Evolutionary conservation across 192 early-diverging fungal genomes (phyloP), one percentile per base, ranked within the genome.

Genomic region (Rhizophagus clarus): DNA sequence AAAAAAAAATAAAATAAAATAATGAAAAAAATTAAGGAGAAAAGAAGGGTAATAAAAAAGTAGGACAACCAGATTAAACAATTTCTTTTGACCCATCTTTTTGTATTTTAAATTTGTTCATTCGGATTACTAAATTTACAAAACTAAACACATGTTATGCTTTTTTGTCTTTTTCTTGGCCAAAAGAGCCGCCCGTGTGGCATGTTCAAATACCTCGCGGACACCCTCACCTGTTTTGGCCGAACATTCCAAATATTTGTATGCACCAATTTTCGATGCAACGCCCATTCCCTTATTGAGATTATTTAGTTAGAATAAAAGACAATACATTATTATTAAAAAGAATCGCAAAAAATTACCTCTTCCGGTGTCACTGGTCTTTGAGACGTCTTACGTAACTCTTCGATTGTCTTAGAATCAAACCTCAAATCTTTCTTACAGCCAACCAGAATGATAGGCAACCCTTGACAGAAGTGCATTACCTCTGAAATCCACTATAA

Each of bases 381-480:
- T 79, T 94, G 92, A 76, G 91, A 84, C 74, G 85, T 91, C 83
- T 91, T 94, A 86, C 88, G 84, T 26, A 97, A 86, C 76, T 94
- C 92, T 61, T 91, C 91, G 74, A 96, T 92, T 26, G 93, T 92
- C 63, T 85, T 83, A 61, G 89, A 88, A 83, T 97, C 95, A 82
- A 93, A 92, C 73, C 96, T 89, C 81, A 97, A 86, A 88, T 97
- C 96, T 85, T 92, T 94, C 87, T 97, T 97, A 84, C 92, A 94
- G 20, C 91, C 95, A 81, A 97, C 93, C 73, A 97, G 85, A 61
- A 96, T 84, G 81, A 96, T 94, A 29, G 96, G 96, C 29, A 96
- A 88, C 72, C 91, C 92, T 56, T 91, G 84, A 80, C 96, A 97
- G 82, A 96, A 96, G 72, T 95, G 93, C 61, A 90, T 85, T 22